Base-by-base conservation (phyloP, 768 basidiomycete species). In the Austroboletus festivus region DNA sequence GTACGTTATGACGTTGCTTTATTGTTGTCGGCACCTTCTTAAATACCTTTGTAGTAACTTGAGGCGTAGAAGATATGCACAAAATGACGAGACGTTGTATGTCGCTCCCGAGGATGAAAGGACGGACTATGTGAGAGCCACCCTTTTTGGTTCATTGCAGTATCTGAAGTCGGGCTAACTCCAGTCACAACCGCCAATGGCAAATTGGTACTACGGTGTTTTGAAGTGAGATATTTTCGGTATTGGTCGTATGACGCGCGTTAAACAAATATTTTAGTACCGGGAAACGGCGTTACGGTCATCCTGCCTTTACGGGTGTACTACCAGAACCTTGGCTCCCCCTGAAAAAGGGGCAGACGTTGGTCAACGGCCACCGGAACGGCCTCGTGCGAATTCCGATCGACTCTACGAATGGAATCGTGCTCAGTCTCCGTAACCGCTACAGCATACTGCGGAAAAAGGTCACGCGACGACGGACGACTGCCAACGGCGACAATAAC, bases 111-210 rank as follows among this genome's bases (percentile, higher is more conserved):
- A 94, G 58, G 93, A 95, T 63, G 88, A 89, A 57, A 75, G 88
- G 28, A 94, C 93, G 16, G 90, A 94, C 69, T 94, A 94, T 66
- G 88, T 87, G 53, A 52, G 51, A 77, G 67, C 2, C 30, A 21
- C 20, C 34, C 40, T 4, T 44, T 34, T 34, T 43, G 11, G 8
- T 13, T 12, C 26, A 33, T 35, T 4, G 5, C 38, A 2, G 34
- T n/a, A 16, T 18, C 48, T 61, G 39, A 66, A 35, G 2, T 30
- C 23, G 55, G 37, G 2, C n/a, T n/a, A n/a, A n/a, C n/a, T n/a
- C n/a, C 58, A 93, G 87, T 93, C 91, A 0, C 95, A 98, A 67
- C 94, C 95, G 0, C 95, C 95, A 0, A 93, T 98, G 90, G 85
- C 88, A 13, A 91, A 91, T 58, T 94, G 91, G 83, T 97, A 92